Evolutionary conservation across 2,329 filamentous ascomycete genomes (phyloP).

Genomic region (Tolypocladium ovalisporum): DNA sequence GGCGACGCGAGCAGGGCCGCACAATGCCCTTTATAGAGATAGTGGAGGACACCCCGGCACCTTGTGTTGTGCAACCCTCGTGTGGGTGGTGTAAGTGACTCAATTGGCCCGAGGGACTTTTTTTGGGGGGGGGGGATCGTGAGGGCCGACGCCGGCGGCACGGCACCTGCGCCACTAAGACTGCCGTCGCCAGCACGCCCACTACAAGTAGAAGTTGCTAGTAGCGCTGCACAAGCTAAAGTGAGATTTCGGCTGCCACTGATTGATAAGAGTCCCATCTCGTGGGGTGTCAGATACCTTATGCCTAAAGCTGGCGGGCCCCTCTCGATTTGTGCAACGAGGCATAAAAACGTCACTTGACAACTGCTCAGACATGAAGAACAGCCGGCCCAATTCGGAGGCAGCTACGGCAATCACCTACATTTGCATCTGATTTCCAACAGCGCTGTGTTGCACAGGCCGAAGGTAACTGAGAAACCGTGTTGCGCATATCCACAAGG

Average conservation of each 20-base stretch:
- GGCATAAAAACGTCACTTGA: not conserved
- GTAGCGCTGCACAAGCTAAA: no score
- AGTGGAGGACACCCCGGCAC: not conserved
- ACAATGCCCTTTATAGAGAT: not conserved
- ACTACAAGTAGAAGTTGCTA: not conserved
- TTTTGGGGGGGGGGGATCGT: not conserved
- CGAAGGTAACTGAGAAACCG: not conserved
- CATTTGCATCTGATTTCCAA: not conserved
- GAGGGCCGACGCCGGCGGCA: not conserved
- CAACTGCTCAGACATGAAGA: not conserved
- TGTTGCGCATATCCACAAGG: no score
- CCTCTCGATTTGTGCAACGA: not conserved
- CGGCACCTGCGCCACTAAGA: not conserved
- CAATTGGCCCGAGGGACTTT: not conserved
- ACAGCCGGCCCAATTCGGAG: not conserved
- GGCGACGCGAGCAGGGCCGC: not conserved
- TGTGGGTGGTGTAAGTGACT: slow-evolving; percentile 4
- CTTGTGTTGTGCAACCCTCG: not conserved
- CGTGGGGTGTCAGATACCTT: not conserved
- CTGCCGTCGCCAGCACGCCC: not conserved
- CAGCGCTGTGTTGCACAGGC: not conserved
- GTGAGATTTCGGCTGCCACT: not conserved
- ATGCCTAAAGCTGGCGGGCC: not conserved
- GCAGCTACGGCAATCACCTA: not conserved
- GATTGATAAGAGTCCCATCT: not conserved